phyloP scores from a whole-genome alignment of 1,284 basidiomycete species.

The Somion occarium region DNA sequence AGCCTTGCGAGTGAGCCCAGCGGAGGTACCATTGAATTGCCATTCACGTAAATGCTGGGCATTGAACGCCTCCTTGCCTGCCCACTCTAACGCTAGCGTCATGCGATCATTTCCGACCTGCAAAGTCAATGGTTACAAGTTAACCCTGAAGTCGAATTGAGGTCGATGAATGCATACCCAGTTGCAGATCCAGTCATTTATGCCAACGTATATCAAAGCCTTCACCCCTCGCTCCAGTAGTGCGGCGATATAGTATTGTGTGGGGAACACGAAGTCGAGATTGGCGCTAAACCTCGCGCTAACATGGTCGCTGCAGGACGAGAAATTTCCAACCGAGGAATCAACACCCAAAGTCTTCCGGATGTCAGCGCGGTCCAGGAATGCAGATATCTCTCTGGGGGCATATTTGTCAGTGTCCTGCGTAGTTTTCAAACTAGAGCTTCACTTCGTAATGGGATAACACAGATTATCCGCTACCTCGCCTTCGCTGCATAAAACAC shows the following conservation, averaged over 20 bases:
- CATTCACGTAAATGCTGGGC: slow-evolving; percentile 48
- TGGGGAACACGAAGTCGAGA: slow-evolving; percentile 38
- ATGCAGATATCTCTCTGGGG: slow-evolving; percentile 42
- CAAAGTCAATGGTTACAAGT: background rate
- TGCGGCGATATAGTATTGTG: slow-evolving; percentile 55
- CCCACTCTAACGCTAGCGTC: slow-evolving; percentile 61
- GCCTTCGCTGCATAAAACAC: slow-evolving; percentile 10
- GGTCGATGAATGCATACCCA: slow-evolving; percentile 45
- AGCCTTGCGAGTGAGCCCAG: slow-evolving; percentile 53
- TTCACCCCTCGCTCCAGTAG: slow-evolving; percentile 75
- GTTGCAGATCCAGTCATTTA: slow-evolving; percentile 74
- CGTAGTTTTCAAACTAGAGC: too few relatives aligned
- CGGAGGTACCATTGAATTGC: slow-evolving; percentile 45
- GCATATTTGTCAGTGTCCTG: background rate
- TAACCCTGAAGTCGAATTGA: background rate
- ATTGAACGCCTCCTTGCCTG: slow-evolving; percentile 47
- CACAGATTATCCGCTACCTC: slow-evolving; percentile 18
- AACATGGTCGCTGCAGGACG: slow-evolving; percentile 43
- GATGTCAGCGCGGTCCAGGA: slow-evolving; percentile 51
- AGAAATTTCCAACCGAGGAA: slow-evolving; percentile 39
- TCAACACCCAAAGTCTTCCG: slow-evolving; percentile 60
- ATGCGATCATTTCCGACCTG: slow-evolving; percentile 56
- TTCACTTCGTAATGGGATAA: slow-evolving; percentile 23
- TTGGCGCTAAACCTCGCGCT: slow-evolving; percentile 31
- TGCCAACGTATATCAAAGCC: slow-evolving; percentile 75